Evolutionary conservation across 2,329 filamentous ascomycete genomes (phyloP), one percentile per base, ranked within the genome.

Genomic region (Fusarium transvaalense): DNA sequence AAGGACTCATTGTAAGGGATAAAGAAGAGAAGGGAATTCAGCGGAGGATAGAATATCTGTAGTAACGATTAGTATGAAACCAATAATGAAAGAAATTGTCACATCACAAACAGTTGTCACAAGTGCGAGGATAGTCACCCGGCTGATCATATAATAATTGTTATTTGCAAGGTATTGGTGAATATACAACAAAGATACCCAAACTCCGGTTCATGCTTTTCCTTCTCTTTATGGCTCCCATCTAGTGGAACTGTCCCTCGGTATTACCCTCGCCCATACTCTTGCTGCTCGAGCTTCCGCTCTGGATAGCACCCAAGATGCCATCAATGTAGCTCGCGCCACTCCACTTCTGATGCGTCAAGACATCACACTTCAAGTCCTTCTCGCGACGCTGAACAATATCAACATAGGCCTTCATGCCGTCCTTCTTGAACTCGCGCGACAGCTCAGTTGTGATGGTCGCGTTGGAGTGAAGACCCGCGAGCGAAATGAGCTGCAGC

Each of bases 381-480:
- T 97, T 97, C 82, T 99, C 96, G 38, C 90, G 86, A 53, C 89
- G 85, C 81, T 99, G 96, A 38, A 99, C 90, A 1, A 97, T 82
- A 61, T 97, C 92, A n/a, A 98, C 96, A 76, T 99, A 99, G 1
- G 96, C 95, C 75, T 96, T 86, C 96, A 99, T 99, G 56, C 96
- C 96, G 56, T 97, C 92, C 15, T 89, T 87, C 83, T 93, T 97
- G 83, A 97, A 99, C 9, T 84, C 87, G 62, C 88, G 88, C 12
- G 93, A 91, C 19, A 99, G 85, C 81, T 97, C 92, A 60, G 89
- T 86, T 19, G 86, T 86, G 48, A 88, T 86, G 17, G 87, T 85
- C 6, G 89, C 89, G 39, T 86, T 90, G 69, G 86, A 89, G 78
- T 91, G 89, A 55, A 91, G 76, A 17, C 89, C 89, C 0, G 89